Evolutionary conservation across 2,329 filamentous ascomycete genomes (phyloP).

Genomic region (Colletotrichum graminicola): DNA sequence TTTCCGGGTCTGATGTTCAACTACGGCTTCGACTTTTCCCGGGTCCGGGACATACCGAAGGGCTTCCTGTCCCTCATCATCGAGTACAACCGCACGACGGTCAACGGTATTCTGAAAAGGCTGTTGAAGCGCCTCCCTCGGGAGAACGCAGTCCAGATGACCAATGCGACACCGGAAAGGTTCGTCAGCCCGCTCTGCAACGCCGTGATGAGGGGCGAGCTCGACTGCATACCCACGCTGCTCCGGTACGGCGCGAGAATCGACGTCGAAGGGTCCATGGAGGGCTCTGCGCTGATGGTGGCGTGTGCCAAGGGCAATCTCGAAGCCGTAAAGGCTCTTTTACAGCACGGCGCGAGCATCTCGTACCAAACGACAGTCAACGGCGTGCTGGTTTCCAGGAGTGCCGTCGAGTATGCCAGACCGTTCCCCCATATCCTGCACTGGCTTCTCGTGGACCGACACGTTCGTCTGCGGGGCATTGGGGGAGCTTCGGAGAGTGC

Average conservation of each 20-base stretch:
- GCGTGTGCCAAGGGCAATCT: constrained; percentile 34
- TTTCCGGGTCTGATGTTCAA: constrained; percentile 12
- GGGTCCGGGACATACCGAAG: constrained; percentile 18
- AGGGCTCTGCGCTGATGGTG: constrained; percentile 43
- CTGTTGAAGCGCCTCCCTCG: constrained; percentile 25
- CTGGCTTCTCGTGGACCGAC: constrained; percentile 42
- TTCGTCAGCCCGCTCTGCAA: constrained; percentile 36
- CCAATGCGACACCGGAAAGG: constrained; percentile 10
- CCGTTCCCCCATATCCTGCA: constrained; percentile 28
- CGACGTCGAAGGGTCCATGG: constrained; percentile 28
- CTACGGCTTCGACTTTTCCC: constrained; percentile 34
- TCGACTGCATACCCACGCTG: constrained; percentile 15
- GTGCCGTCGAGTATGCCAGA: constrained; percentile 32
- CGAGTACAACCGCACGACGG: constrained; percentile 11
- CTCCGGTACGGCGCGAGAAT: constrained; percentile 28
- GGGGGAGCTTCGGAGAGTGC: not conserved
- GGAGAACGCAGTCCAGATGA: not conserved
- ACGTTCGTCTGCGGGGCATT: constrained; percentile 5
- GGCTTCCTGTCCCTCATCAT: constrained; percentile 22
- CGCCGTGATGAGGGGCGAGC: not conserved
- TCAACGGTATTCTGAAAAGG: not conserved
- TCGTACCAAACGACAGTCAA: constrained; percentile 6
- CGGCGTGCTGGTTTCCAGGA: not conserved
- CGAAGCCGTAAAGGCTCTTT: constrained; percentile 27
- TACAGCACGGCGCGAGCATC: constrained; percentile 34